Base-by-base conservation (phyloP, 768 basidiomycete species). In the Mycena haematopus region DNA sequence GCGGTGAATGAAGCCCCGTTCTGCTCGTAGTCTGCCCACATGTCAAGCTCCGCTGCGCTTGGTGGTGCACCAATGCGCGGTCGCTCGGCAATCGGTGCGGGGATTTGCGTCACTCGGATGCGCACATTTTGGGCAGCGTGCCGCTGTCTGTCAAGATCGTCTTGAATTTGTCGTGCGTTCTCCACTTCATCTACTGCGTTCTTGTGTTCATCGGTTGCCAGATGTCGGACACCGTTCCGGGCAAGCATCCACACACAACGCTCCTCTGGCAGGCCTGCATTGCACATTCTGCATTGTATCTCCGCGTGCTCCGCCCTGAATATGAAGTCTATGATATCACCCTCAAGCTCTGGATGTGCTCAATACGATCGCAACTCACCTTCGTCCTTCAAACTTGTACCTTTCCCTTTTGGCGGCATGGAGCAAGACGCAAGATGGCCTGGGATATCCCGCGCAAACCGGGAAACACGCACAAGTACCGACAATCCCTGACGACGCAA, bases 11-110 rank as follows among this genome's bases (percentile, higher is more conserved):
- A 5, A 14, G 50, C 51, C 2, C 58, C 51, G 31, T 53, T 52
- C 40, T 29, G 10, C 11, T 25, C 58, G 19, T 52, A 60, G 21
- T 40, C 51, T 1, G 11, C 17, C 58, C 58, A 60, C 58, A 60
- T 60, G 10, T 60, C 58, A 25, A 35, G 3, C 33, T 60, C 58
- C 17, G 58, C 38, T 46, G 3, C 35, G 22, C 50, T 51, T n/a
- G 21, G 8, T 11, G 3, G 24, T 17, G 6, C 24, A 24, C 35
- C 14, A 17, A 21, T 22, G 11, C 22, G 21, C 3, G 6, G 33
- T 31, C 9, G 4, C 35, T 36, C 35, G 44, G 56, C 44, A 57
- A 57, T 33, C 1, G 56, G 45, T 25, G 19, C 14, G 19, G 31
- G 31, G 13, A 38, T 57, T 24, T 22, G 42, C 1, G 44, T 44